Base-by-base conservation (phyloP, 495 filamentous ascomycete genomes). In the Talaromyces proteolyticus region DNA sequence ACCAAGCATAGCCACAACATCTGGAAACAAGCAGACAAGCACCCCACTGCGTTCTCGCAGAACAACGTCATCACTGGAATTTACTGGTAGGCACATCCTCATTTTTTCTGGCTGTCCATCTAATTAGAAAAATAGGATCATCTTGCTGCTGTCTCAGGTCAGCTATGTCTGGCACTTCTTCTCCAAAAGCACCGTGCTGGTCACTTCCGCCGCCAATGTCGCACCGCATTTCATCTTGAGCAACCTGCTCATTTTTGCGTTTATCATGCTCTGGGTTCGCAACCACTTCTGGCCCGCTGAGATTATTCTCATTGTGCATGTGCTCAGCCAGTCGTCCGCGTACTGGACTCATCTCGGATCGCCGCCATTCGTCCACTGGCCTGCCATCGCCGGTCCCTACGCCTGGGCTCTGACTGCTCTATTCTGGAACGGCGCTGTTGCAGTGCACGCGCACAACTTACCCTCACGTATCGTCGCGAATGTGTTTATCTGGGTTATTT, bases 371-470 rank as follows among this genome's bases (percentile, higher is more conserved):
- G 85, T 93, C 54, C 91, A 95, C 62, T 63, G 81, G 10, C 77
- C 88, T 3, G 82, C 80, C 40, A 78, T 91, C 8, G 81, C 85
- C 6, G 86, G 84, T 8, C 91, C 91, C 3, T 70, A 92, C 49
- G 88, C 88, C 4, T 96, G 87, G 85, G 86, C 83, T 0, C 82
- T 91, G 54, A 82, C 91, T 24, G 85, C 87, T 26, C 69, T 95
- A 25, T 89, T 89, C 70, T 94, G 88, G 86, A 86, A 89, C 54
- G 91, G 91, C 4, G 88, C 90, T 4, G 86, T 88, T 45, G 85
- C 84, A 59, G 81, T 91, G 14, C 53, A 73, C 47, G 70, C 69
- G 37, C 72, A 85, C 47, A 73, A 63, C 34, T 60, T 89, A 1
- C 71, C 84, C 7, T 84, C 85, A 1, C 71, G 87, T 11, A 84